These are phyloP conservation scores for Nicotiana tomentosiformis DNA, from an alignment of 257 asterid genomes.

Conservation along the genomic window DNA sequence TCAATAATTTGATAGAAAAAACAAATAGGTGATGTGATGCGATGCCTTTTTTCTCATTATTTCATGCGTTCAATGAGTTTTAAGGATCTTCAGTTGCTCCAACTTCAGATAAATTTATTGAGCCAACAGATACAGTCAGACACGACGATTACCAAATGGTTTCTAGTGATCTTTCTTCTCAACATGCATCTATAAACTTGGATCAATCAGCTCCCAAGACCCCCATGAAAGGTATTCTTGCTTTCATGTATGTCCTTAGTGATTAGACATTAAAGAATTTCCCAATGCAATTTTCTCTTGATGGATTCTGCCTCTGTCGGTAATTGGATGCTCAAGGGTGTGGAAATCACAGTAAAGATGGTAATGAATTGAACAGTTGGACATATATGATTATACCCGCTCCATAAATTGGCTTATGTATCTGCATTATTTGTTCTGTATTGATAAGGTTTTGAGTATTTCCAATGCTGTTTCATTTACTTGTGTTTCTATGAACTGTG, in stretches of 20 bases:
- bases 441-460: not conserved
- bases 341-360: not conserved
- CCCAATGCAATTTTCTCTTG: not conserved
- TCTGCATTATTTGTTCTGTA: not conserved
- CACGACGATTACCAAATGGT: not conserved
- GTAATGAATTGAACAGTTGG: not conserved
- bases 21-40: not conserved
- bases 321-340: not conserved
- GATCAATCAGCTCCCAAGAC: conserved; percentile 4
- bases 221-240: conserved; percentile 20
- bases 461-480: not conserved
- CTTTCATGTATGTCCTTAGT: not conserved
- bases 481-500: not conserved
- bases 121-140: not conserved
- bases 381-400: not conserved
- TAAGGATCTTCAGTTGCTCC: conserved; percentile 16
- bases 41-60: not conserved
- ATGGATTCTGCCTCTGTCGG: not conserved
- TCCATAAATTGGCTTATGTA: not conserved
- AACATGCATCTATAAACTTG: not conserved
- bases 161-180: conserved; percentile 16
- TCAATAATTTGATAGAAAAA: not conserved
- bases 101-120: conserved; percentile 1
- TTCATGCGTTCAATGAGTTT: not conserved
- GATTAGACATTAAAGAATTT: not conserved